Conservation (phyloP, 805 yeast genomes). For the Candida montana region DNA sequence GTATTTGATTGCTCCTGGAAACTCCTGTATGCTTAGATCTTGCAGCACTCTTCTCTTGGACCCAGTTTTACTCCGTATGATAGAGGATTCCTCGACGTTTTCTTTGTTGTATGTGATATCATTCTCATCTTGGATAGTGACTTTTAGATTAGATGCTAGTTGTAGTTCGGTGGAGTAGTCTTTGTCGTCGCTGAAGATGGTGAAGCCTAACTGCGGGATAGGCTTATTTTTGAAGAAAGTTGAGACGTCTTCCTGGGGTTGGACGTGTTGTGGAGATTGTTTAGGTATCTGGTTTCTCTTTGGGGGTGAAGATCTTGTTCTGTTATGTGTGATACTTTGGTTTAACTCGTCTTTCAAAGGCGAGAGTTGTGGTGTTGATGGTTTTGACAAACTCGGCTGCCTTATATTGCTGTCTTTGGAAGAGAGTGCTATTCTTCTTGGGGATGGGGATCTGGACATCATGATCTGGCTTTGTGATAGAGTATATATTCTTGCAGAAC, state of each 20-base stretch:
- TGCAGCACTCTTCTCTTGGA: conserved; percentile 8
- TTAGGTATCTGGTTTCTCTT: neutral
- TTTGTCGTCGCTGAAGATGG: conserved; percentile 21
- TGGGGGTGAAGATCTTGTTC: conserved; percentile 11
- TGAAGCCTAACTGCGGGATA: conserved; percentile 17
- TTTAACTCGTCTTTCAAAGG: conserved; percentile 4
- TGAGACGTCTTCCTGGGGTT: neutral
- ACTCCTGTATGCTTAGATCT: conserved; percentile 17
- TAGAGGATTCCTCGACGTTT: conserved; percentile 6
- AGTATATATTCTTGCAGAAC: no score
- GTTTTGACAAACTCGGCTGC: conserved; percentile 7
- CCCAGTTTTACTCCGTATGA: neutral
- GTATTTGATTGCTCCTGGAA: conserved; percentile 17
- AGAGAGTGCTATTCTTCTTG: conserved; percentile 21
- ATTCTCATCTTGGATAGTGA: conserved; percentile 15
- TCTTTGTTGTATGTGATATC: conserved; percentile 16
- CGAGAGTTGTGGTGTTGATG: conserved; percentile 15
- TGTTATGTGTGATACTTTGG: neutral
- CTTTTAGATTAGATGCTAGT: conserved; percentile 10
- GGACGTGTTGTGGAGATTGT: conserved; percentile 3
- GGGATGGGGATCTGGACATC: conserved; percentile 16
- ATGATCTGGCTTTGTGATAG: no score
- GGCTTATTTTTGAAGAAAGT: conserved; percentile 4
- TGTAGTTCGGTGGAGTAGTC: conserved; percentile 19
- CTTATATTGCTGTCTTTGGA: conserved; percentile 23